phyloP scores from a whole-genome alignment of 208 protist genomes.

The Leishmania major region DNA sequence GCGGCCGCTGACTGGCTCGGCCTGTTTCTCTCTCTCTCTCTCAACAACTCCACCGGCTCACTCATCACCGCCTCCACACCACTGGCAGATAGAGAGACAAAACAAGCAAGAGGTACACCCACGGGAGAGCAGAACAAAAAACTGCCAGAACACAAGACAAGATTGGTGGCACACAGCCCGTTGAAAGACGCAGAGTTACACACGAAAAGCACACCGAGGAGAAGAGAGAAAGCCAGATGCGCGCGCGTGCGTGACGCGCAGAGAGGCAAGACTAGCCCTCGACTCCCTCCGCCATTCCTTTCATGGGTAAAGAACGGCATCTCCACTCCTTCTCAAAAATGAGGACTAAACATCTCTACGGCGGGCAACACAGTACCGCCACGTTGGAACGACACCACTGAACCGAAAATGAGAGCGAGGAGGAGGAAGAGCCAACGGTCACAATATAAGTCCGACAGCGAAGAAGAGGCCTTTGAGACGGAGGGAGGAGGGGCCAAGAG shows the following conservation, averaged over 20 bases:
- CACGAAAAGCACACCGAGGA: not conserved
- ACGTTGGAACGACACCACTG: not conserved
- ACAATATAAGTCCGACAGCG: not conserved
- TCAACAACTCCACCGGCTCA: not conserved
- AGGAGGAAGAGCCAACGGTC: not conserved
- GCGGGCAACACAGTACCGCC: not conserved
- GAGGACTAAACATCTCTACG: not conserved
- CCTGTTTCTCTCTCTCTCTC: not conserved
- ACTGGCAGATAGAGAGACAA: not conserved
- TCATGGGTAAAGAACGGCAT: not conserved
- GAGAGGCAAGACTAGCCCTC: too few relatives aligned
- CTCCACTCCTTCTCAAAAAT: not conserved
- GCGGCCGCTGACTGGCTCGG: not conserved
- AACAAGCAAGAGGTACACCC: not conserved
- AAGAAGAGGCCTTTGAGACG: not conserved
- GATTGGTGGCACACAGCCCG: not conserved
- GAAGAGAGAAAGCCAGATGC: not conserved
- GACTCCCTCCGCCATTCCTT: not conserved
- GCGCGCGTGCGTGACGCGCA: not conserved
- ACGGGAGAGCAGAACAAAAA: not conserved
- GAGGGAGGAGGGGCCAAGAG: not conserved
- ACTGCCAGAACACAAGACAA: not conserved
- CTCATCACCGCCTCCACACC: not conserved
- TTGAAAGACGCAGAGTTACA: not conserved
- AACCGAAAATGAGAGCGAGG: not conserved